phyloP scores from a whole-genome alignment of 2,329 filamentous ascomycete genomes.

The Stachybotrys echinatus region DNA sequence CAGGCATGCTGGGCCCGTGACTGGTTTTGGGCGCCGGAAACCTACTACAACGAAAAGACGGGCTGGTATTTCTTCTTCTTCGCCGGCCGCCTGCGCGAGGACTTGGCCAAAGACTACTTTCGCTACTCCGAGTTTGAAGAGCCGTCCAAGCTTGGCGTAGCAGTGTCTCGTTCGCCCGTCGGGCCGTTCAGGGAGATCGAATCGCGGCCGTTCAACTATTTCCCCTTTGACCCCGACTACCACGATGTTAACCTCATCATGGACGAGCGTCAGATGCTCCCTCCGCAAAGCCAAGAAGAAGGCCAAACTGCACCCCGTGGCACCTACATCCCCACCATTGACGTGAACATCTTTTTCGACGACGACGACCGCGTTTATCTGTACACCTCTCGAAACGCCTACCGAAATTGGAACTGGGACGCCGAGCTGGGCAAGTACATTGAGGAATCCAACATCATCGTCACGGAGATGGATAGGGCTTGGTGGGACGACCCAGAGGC shows the following conservation, averaged over 20 bases:
- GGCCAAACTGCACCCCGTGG: constrained; percentile 24
- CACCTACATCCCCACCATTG: constrained; percentile 33
- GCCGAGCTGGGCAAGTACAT: constrained; percentile 24
- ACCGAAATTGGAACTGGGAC: constrained; percentile 32
- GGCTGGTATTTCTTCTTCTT: constrained; percentile 33
- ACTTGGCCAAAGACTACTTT: constrained; percentile 25
- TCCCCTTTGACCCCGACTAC: constrained; percentile 28
- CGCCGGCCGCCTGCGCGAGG: constrained; percentile 24
- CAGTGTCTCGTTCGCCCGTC: constrained; percentile 25
- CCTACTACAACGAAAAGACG: constrained; percentile 27
- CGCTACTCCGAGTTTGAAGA: constrained; percentile 28
- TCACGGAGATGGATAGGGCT: constrained; percentile 24
- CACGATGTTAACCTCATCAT: constrained; percentile 31
- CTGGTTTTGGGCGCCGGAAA: constrained; percentile 31
- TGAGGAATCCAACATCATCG: constrained; percentile 31
- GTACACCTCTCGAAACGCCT: constrained; percentile 27
- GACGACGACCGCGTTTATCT: constrained; percentile 28
- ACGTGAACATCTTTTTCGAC: constrained; percentile 43
- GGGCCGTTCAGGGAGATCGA: constrained; percentile 26
- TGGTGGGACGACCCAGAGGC: constrained; percentile 30
- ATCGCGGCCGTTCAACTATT: constrained; percentile 24
- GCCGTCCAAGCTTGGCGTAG: constrained; percentile 28
- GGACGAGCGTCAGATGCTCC: constrained; percentile 27
- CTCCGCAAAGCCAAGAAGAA: constrained; percentile 18
- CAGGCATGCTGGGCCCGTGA: constrained; percentile 30